Percentiles rank a stretch among this genome's conserved stretches.
Evolutionary conservation across 768 basidiomycete genomes (phyloP).

Genomic region (Panellus pusillus): DNA sequence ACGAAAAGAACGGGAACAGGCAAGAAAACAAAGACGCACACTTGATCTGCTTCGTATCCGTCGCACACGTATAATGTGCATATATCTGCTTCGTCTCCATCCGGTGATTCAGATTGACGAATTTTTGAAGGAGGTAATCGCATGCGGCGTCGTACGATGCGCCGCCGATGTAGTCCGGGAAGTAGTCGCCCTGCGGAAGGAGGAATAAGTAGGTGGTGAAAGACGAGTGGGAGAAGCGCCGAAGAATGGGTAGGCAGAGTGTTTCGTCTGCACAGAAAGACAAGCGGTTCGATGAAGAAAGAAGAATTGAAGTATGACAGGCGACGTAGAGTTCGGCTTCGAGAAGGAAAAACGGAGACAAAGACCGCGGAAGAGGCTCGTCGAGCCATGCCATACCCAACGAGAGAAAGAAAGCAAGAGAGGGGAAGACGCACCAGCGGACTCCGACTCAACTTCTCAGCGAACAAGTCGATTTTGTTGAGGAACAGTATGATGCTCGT

Average conservation of each 20-base stretch:
- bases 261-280: too few species aligned
- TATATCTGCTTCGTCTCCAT: conserved; percentile 89
- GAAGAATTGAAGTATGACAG: too few species aligned
- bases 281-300: too few species aligned
- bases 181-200: conserved; percentile 79
- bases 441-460: conserved; percentile 3
- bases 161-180: conserved; percentile 88
- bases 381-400: not conserved
- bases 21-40: conserved; percentile 47
- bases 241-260: not conserved
- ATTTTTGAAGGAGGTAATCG: conserved; percentile 62
- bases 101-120: conserved; percentile 76
- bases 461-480: conserved; percentile 2
- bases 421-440: not conserved
- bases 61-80: conserved; percentile 93
- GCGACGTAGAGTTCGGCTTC: too few species aligned
- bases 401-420: not conserved
- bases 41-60: conserved; percentile 91
- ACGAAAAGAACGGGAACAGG: too few species aligned
- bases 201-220: too few species aligned
- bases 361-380: too few species aligned
- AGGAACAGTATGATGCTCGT: conserved; percentile 62
- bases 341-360: too few species aligned
- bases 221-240: too few species aligned
- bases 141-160: conserved; percentile 89